A percentile compares a stretch with the other conserved stretches of the same genome.
Conservation (phyloP, 495 filamentous ascomycete genomes). For the Lophium mytilinum region DNA sequence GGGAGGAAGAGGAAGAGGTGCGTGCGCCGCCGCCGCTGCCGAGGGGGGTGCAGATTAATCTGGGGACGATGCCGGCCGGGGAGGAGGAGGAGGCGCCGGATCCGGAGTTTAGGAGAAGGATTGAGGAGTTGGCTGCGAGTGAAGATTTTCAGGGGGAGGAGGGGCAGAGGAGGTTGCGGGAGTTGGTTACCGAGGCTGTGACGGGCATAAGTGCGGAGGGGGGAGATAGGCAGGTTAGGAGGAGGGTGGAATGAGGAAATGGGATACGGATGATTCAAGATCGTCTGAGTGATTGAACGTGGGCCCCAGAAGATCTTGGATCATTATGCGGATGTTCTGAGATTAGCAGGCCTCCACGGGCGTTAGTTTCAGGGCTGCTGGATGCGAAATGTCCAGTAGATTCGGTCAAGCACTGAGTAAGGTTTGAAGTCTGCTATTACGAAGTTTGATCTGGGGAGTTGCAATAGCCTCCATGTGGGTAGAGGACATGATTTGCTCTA, state of each 20-base stretch:
- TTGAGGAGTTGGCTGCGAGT: constrained; percentile 38
- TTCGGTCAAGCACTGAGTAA: no score
- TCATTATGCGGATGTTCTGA: no score
- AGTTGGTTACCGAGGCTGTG: constrained; percentile 37
- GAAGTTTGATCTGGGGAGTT: no score
- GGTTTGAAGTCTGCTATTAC: no score
- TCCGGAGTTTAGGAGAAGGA: constrained; percentile 37
- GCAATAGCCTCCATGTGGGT: no score
- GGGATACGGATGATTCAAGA: neutral
- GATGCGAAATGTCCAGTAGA: no score
- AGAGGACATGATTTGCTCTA: no score
- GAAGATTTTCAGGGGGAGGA: constrained; percentile 38
- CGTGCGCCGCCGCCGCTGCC: constrained; percentile 34
- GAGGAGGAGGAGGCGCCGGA: constrained; percentile 30
- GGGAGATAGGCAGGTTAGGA: constrained; percentile 10
- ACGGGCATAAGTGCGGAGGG: constrained; percentile 25
- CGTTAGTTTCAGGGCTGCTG: no score
- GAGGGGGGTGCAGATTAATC: constrained; percentile 29
- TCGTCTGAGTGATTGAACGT: no score
- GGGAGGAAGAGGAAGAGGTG: constrained; percentile 4
- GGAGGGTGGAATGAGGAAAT: constrained; percentile 19
- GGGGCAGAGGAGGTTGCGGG: constrained; percentile 34
- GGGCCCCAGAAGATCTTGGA: no score
- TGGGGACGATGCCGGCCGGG: constrained; percentile 30
- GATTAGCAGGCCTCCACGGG: no score